Base-by-base conservation (phyloP, 352 stramenopile genomes). In the Pythium coloratum region DNA sequence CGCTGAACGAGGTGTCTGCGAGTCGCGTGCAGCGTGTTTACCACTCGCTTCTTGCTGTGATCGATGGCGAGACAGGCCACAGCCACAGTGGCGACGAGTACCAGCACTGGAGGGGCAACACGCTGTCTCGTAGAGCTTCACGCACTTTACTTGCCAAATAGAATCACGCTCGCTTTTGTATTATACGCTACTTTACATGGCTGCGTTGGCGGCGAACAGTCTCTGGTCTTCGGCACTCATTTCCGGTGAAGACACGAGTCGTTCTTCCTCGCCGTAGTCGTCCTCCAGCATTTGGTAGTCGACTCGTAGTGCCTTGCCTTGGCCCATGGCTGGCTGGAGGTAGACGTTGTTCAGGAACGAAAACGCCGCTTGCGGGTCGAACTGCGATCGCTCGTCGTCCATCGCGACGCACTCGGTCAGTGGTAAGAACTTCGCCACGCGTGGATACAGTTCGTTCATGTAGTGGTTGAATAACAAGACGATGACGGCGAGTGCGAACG, bases 281-380 rank as follows among this genome's bases (percentile, higher is more conserved):
- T 80, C 72, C 13, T 71, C 65, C 24, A 88, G 73, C 76, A 90
- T 79, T 1, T 78, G 78, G 66, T 90, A 90, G 53, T 92, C 81
- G 6, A 82, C 74, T 1, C 73, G 76, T 55, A 91, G 71, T 8
- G 81, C 69, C 30, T 62, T 58, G 38, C 73, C 63, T 54, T 93
- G 63, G 51, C 75, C 78, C 81, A 93, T 88, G 1, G 83, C 85
- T 54, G 85, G 85, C 55, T 93, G 85, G 2, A 67, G 73, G 65
- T 91, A 93, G 4, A 91, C 83, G 12, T 81, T 79, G 40, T 93
- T 76, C 10, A 94, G 60, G 50, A 93, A 94, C 44, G 76, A 71
- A 61, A 88, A 90, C 18, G 73, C 71, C 0, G 56, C 56, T 6
- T 68, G 66, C 6, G 65, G 64, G n/a, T 88, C 67, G 24, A 85